These are phyloP conservation scores for Alternaria viburni DNA, from an alignment of 2,329 filamentous ascomycete genomes.

Conservation along the genomic window DNA sequence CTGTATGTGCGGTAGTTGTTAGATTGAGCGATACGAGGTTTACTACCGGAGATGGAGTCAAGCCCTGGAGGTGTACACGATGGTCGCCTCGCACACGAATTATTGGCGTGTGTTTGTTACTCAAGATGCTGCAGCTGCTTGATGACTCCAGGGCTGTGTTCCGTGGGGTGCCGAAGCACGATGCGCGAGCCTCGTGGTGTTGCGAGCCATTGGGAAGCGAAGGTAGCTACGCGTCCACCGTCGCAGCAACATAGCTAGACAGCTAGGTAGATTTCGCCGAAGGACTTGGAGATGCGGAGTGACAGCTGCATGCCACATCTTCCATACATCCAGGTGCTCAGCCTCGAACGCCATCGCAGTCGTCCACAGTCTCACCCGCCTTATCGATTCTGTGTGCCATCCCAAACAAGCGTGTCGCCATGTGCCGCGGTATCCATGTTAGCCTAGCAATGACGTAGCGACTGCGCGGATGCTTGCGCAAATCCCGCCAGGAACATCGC, in stretches of 20 bases:
- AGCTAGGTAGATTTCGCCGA: neutral
- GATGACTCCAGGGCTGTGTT: neutral
- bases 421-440: conserved; percentile 6
- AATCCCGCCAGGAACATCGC: conserved; percentile 11
- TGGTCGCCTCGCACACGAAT: neutral
- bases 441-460: conserved; percentile 10
- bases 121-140: neutral
- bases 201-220: neutral
- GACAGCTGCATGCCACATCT: neutral
- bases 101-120: neutral
- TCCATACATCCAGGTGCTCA: neutral
- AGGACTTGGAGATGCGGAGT: neutral
- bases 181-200: neutral
- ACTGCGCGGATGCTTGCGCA: conserved; percentile 10
- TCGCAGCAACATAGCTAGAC: neutral
- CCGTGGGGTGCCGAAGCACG: neutral
- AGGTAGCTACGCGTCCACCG: neutral
- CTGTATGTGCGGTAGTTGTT: neutral
- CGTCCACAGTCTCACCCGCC: neutral
- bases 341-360: neutral
- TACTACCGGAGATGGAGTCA: neutral
- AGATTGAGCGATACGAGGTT: neutral
- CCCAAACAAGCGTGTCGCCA: neutral
- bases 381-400: too few species aligned
- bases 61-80: neutral